These are phyloP conservation scores for Amoebophrya sp. DNA, from an alignment of 169 alveolate genomes.

Conservation along the genomic window DNA sequence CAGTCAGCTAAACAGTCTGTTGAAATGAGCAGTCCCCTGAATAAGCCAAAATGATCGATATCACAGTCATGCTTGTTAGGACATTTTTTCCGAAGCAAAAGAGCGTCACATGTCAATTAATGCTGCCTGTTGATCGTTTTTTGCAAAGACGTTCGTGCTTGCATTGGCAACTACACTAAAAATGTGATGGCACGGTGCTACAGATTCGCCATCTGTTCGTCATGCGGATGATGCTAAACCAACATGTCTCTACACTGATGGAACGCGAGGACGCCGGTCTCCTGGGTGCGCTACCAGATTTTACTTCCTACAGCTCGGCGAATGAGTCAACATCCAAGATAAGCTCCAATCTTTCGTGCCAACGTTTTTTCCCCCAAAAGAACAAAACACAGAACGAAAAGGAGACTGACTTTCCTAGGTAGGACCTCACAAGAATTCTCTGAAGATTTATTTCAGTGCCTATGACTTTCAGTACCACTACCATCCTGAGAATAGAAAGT, in stretches of 20 bases:
- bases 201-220: not conserved
- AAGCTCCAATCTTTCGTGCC: not conserved
- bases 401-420: not conserved
- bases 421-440: not conserved
- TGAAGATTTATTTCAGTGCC: not conserved
- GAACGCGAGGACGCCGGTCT: not conserved
- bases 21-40: not conserved
- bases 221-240: no score
- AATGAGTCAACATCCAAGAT: not conserved
- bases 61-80: not conserved
- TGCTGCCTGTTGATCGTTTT: not conserved
- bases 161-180: not conserved
- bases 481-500: not conserved
- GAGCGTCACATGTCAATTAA: not conserved
- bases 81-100: not conserved
- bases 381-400: not conserved
- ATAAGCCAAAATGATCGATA: not conserved
- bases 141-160: not conserved
- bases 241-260: not conserved
- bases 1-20: no score
- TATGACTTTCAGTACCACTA: not conserved
- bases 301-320: not conserved
- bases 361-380: not conserved
- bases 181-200: not conserved
- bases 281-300: not conserved